phyloP scores from a whole-genome alignment of 148 eudicot species.

The Rhododendron kiyosumense region DNA sequence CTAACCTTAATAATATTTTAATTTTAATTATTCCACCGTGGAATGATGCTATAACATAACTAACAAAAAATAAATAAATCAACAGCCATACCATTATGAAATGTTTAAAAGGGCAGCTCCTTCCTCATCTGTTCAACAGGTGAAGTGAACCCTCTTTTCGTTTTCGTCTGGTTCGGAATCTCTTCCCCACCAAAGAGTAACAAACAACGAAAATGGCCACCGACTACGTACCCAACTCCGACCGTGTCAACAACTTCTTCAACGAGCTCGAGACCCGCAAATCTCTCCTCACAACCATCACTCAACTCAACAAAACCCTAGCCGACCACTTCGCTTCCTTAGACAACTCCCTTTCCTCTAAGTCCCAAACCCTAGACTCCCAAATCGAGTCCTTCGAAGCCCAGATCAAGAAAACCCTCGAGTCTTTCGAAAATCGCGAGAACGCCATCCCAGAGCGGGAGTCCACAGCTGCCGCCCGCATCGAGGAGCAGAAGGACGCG shows the following conservation, averaged over 20 bases:
- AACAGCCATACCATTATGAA: too few relatives aligned
- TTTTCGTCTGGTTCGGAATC: background rate
- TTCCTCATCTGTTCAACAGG: too few relatives aligned
- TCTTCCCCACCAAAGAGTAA: background rate
- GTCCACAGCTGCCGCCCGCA: constrained; percentile 15
- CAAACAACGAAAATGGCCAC: constrained; percentile 3
- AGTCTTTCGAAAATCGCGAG: constrained; percentile 33
- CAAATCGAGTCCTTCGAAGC: constrained; percentile 31
- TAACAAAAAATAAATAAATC: too few relatives aligned
- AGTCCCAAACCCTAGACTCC: constrained; percentile 40
- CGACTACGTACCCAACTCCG: constrained; percentile 3
- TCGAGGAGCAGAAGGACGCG: constrained; percentile 22
- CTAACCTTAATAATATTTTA: too few relatives aligned
- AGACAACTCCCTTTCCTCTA: constrained; percentile 23
- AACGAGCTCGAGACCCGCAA: constrained; percentile 37
- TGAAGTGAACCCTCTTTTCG: background rate
- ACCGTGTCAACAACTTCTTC: constrained; percentile 31
- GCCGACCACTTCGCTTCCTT: constrained; percentile 31
- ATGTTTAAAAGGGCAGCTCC: too few relatives aligned
- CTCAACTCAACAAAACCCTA: constrained; percentile 49
- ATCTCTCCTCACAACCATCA: constrained; percentile 28
- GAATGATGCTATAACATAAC: too few relatives aligned
- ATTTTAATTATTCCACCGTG: too few relatives aligned
- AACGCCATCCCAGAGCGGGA: constrained; percentile 26
- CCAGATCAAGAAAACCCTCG: constrained; percentile 15